These are phyloP conservation scores for Beauveria brongniartii DNA, from an alignment of 2,329 filamentous ascomycete species.

Conservation along the genomic window DNA sequence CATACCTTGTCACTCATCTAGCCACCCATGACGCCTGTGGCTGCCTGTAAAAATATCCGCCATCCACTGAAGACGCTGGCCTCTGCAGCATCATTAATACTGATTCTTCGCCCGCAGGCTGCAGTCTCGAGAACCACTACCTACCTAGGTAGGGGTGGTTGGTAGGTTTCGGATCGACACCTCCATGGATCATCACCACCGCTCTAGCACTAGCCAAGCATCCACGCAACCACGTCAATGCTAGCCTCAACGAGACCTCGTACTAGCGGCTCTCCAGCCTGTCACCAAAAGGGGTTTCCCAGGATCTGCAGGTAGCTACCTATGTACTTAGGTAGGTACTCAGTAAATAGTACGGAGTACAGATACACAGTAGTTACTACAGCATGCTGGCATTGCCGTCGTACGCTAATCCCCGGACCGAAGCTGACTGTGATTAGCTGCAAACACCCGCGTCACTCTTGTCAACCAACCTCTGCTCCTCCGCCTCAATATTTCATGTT, in stretches of 20 bases:
- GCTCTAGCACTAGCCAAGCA: not conserved
- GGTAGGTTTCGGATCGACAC: not conserved
- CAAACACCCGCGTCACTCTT: not conserved
- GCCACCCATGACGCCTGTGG: not conserved
- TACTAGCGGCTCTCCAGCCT: conserved; percentile 1
- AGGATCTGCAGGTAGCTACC: not conserved
- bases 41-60: not conserved
- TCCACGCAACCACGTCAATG: not conserved
- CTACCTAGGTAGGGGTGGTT: not conserved
- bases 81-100: not conserved
- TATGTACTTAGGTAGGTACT: not conserved
- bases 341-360: too few relatives aligned
- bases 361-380: not conserved
- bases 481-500: not conserved
- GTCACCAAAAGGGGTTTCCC: conserved; percentile 7
- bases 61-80: not conserved
- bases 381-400: not conserved
- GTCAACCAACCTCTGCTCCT: not conserved
- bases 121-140: not conserved
- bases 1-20: not conserved
- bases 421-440: not conserved
- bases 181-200: not conserved
- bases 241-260: not conserved
- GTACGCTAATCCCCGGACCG: not conserved
- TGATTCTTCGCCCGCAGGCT: too few relatives aligned